Percentiles rank a stretch among this genome's conserved stretches.
Evolutionary conservation across 495 filamentous ascomycete species (phyloP).

Genomic region (Xylaria intraflava): DNA sequence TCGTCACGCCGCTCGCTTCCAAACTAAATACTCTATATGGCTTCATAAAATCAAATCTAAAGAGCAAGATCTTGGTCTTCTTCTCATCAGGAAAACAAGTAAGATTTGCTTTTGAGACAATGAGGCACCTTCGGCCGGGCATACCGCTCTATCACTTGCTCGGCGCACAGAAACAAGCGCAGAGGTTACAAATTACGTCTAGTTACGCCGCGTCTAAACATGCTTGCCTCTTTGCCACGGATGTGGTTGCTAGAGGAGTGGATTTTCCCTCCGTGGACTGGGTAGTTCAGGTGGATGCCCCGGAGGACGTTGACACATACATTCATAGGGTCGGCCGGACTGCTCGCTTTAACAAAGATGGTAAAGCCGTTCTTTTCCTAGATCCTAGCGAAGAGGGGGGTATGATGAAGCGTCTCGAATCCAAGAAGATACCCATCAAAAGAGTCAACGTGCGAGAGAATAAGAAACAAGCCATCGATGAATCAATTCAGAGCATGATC

Average conservation of each 20-base stretch:
- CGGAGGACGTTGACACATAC: slow-evolving; percentile 94
- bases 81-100: slow-evolving; percentile 94
- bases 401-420: slow-evolving; percentile 72
- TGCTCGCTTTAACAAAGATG: slow-evolving; percentile 83
- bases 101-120: slow-evolving; percentile 86
- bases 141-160: slow-evolving; percentile 93
- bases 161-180: slow-evolving; percentile 86
- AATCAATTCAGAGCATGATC: slow-evolving; percentile 82
- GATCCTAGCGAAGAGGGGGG: slow-evolving; percentile 86
- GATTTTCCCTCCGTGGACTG: slow-evolving; percentile 97
- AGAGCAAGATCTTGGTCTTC: slow-evolving; percentile 90
- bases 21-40: slow-evolving; percentile 90
- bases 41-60: slow-evolving; percentile 83
- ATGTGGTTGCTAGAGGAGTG: slow-evolving; percentile 86
- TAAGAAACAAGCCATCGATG: slow-evolving; percentile 79
- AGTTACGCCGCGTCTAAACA: slow-evolving; percentile 72
- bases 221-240: slow-evolving; percentile 87
- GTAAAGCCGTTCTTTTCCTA: slow-evolving; percentile 83
- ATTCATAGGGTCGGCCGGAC: slow-evolving; percentile 96
- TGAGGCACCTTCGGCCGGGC: slow-evolving; percentile 90
- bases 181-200: slow-evolving; percentile 76
- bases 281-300: slow-evolving; percentile 92
- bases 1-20: slow-evolving; percentile 71
- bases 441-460: slow-evolving; percentile 77
- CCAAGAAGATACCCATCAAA: slow-evolving; percentile 81